Evolutionary conservation across 257 asterid genomes (phyloP), one percentile per base, ranked within the genome.

Genomic region (Orobanche coerulescens): DNA sequence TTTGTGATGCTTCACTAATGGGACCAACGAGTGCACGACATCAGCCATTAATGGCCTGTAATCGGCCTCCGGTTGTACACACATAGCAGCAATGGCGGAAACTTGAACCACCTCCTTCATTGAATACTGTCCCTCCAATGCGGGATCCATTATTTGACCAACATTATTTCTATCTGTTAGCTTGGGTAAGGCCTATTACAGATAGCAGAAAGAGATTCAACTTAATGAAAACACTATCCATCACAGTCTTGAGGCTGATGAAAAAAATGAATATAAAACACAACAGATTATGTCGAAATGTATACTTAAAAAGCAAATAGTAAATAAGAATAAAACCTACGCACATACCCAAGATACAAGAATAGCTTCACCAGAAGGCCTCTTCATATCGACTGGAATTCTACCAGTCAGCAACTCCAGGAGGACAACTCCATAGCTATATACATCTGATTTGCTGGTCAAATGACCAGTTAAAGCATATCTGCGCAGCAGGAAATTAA

Each of bases 291-390:
- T 30, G 25, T 26, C 44, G 18, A 51, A 48, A 25, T n/a, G n/a
- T n/a, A n/a, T n/a, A n/a, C n/a, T 60, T 23, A 52, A 14, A 14
- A 42, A 46, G 16, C 8, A 39, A 52, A 51, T 8, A 15, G 58
- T 24, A 26, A 50, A 69, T 23, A 22, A 20, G 36, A 36, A 18
- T 2, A 16, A 36, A 70, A 36, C 69, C 89, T 26, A 70, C n/a
- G n/a, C n/a, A n/a, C n/a, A n/a, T n/a, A 90, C 97, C 97, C 97
- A 90, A 51, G 95, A 79, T 25, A 90, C 96, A 47, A 90, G 96
- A 64, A 87, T 83, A 20, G 86, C 91, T 79, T 90, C 96, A 7
- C 96, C 95, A 0, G 78, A 73, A 46, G 97, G 81, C 67, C 97
- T 83, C 51, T 85, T 85, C 96, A 83, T 90, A 69, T 90, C 95